phyloP scores from a whole-genome alignment of 768 basidiomycete genomes.

The Mycena vitilis region DNA sequence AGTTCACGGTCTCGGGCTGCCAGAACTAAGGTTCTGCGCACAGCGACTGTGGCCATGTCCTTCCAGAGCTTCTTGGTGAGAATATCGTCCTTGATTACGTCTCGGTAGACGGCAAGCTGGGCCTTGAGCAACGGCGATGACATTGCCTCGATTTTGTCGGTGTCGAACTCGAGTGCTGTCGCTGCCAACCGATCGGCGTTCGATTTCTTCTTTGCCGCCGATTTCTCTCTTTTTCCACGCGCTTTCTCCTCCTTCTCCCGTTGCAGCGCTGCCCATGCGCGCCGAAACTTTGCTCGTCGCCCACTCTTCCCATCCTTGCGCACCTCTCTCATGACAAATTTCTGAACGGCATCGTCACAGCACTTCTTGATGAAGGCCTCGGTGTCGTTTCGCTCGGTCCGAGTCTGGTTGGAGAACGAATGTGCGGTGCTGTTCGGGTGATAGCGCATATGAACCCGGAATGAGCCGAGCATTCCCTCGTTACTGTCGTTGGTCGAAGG shows the following conservation, averaged over 20 bases:
- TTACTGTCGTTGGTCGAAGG: conserved; percentile 38
- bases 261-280: not conserved
- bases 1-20: not conserved
- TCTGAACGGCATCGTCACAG: not conserved
- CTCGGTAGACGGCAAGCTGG: not conserved
- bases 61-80: not conserved
- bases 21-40: not conserved
- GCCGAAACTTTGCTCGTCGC: not conserved
- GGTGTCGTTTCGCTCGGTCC: not conserved
- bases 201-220: not conserved
- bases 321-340: not conserved
- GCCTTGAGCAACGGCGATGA: not conserved
- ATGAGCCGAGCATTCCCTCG: conserved; percentile 28
- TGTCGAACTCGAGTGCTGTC: not conserved
- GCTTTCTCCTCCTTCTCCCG: not conserved
- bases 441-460: not conserved
- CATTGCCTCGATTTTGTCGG: not conserved
- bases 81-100: not conserved
- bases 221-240: not conserved
- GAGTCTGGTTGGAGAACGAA: conserved; percentile 4
- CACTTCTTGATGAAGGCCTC: conserved; percentile 11
- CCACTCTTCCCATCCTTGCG: not conserved
- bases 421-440: not conserved
- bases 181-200: not conserved
- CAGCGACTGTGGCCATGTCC: not conserved